Base-by-base conservation (phyloP, 352 stramenopile genomes). In the Globisporangium apiculatum region DNA sequence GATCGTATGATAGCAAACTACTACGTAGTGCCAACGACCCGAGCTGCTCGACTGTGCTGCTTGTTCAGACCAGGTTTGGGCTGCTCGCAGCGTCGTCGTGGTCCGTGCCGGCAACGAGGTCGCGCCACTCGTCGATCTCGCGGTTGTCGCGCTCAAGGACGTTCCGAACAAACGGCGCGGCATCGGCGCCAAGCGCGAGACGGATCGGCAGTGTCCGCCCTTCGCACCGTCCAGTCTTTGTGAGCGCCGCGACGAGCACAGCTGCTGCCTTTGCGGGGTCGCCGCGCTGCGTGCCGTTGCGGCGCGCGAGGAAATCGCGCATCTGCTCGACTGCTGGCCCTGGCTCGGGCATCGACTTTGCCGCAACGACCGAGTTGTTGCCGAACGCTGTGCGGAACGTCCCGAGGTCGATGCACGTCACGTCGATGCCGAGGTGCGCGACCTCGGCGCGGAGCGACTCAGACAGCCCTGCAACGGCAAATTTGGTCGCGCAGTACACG, bases 401-500 rank as follows among this genome's bases (percentile, higher is more conserved):
- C 1, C 68, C 71, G 11, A 66, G 68, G 60, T 79, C 71, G 49
- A 79, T 57, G 10, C 68, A 63, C 17, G 65, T 75, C 46, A 78
- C 69, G 51, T 76, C 66, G 57, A 76, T 74, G 38, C 65, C 65
- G 6, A 79, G 59, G 1, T 58, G 60, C 8, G 62, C 63, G 38
- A 79, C 60, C 31, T 76, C 66, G 11, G 66, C 67, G 7, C 66
- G 63, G 10, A 79, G 57, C 18, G 68, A 66, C 58, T 73, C 45
- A 5, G 71, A 66, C 42, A 76, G 61, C 0, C 63, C 70, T 5
- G 70, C 67, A 37, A 79, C 66, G 35, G 71, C 68, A 36, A 76
- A 79, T 49, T 76, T 79, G 60, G 68, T 75, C 3, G 68, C 66
- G 14, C 58, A 61, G 55, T 82, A 79, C 49, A 77, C 47, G 10